A percentile compares a stretch with the other conserved stretches of the same genome.
phyloP scores from a whole-genome alignment of 805 yeast species.

The Hermanozyma aechmeae region DNA sequence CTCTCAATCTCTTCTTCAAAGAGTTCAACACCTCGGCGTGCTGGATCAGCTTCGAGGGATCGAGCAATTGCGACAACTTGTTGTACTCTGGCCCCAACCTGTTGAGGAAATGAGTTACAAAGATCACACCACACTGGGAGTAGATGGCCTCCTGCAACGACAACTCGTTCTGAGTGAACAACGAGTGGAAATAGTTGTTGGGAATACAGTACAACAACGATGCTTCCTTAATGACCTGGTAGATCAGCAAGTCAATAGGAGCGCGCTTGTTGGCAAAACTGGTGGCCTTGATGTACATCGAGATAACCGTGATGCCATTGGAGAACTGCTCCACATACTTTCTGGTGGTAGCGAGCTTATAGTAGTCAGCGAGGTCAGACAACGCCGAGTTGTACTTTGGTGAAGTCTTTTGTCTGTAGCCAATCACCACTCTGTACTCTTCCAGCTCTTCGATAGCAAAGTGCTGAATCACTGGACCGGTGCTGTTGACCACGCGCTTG shows the following conservation, averaged over 20 bases:
- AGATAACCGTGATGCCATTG: constrained; percentile 78
- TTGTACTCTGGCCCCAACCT: constrained; percentile 86
- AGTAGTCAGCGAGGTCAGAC: constrained; percentile 79
- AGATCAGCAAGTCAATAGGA: constrained; percentile 66
- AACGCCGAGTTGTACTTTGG: constrained; percentile 84
- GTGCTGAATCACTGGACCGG: constrained; percentile 91
- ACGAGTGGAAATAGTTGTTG: constrained; percentile 65
- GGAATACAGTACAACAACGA: constrained; percentile 89
- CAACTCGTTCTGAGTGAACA: constrained; percentile 65
- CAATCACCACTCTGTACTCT: constrained; percentile 84
- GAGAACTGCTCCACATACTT: constrained; percentile 92
- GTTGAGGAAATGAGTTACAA: constrained; percentile 90
- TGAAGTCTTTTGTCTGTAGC: constrained; percentile 75
- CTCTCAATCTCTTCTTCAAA: constrained; percentile 81
- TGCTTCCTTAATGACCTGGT: constrained; percentile 90
- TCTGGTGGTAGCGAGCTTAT: constrained; percentile 74
- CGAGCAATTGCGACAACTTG: constrained; percentile 56
- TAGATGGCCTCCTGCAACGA: constrained; percentile 92
- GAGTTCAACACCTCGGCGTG: constrained; percentile 69
- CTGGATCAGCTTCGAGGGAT: constrained; percentile 49
- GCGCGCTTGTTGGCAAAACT: constrained; percentile 16
- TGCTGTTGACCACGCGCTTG: constrained; percentile 55
- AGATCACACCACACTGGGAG: constrained; percentile 88
- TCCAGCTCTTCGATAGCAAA: constrained; percentile 69
- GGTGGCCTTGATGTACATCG: constrained; percentile 60